phyloP scores from a whole-genome alignment of 129 eudicot species.

The Artemisia annua region DNA sequence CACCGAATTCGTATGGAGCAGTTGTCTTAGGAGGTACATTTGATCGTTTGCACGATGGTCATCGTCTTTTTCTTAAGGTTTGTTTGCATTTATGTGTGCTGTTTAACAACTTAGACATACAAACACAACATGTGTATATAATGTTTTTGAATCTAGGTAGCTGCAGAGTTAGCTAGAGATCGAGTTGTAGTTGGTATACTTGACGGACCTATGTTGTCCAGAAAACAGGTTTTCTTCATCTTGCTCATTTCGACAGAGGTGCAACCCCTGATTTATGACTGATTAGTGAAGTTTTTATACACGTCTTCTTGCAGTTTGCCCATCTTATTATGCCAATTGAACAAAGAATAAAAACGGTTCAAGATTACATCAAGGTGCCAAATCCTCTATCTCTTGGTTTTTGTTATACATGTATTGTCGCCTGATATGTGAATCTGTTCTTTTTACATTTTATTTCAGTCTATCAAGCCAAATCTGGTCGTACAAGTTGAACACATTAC shows the following conservation, averaged over 20 bases:
- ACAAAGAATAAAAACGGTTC: slow-evolving; percentile 57
- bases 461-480: slow-evolving; percentile 69
- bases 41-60: slow-evolving; percentile 91
- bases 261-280: background rate
- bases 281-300: slow-evolving; percentile 1
- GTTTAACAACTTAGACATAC: background rate
- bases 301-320: slow-evolving; percentile 56
- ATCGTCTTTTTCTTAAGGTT: slow-evolving; percentile 87
- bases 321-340: slow-evolving; percentile 76
- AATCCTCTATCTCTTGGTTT: background rate
- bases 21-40: slow-evolving; percentile 93
- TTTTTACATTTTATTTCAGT: slow-evolving; percentile 39
- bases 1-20: slow-evolving; percentile 56
- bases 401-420: too few relatives aligned
- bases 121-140: background rate
- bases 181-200: slow-evolving; percentile 84
- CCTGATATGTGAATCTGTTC: slow-evolving; percentile 3
- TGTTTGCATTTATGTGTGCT: background rate
- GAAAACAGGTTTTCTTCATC: slow-evolving; percentile 62
- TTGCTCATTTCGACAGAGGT: background rate
- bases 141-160: slow-evolving; percentile 44
- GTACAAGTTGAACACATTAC: slow-evolving; percentile 81
- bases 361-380: slow-evolving; percentile 79
- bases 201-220: slow-evolving; percentile 82
- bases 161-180: slow-evolving; percentile 70